Evolutionary conservation across 257 asterid species (phyloP).

Genomic region (Galeopsis tetrahit): DNA sequence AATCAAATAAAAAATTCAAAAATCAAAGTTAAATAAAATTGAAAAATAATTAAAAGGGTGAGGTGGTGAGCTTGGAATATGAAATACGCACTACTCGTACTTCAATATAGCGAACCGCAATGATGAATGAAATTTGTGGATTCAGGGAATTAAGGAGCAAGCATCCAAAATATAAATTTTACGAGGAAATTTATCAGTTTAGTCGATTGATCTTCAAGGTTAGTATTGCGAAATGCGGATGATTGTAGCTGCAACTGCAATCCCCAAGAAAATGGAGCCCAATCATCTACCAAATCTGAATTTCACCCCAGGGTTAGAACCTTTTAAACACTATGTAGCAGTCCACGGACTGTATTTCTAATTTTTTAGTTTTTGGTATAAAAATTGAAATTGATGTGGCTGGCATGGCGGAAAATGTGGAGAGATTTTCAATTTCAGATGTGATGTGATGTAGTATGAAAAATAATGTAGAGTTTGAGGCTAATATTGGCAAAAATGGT

Average conservation of each 20-base stretch:
- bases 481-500: constrained; percentile 27
- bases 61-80: no score
- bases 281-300: not conserved
- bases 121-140: no score
- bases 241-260: not conserved
- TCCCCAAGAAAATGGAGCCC: not conserved
- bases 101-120: no score
- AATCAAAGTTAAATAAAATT: no score
- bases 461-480: constrained; percentile 20
- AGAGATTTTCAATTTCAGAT: constrained; percentile 6
- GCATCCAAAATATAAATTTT: not conserved
- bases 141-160: no score
- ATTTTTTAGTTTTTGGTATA: not conserved
- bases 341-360: not conserved
- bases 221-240: not conserved
- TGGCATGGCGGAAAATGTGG: constrained; percentile 37
- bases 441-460: not conserved
- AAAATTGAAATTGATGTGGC: constrained; percentile 16
- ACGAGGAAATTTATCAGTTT: not conserved
- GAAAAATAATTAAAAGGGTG: no score
- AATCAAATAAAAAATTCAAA: no score
- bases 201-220: not conserved
- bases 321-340: not conserved
- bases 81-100: no score
- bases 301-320: not conserved